phyloP scores from a whole-genome alignment of 805 yeast genomes.

The Saccharomycopsis amapae region DNA sequence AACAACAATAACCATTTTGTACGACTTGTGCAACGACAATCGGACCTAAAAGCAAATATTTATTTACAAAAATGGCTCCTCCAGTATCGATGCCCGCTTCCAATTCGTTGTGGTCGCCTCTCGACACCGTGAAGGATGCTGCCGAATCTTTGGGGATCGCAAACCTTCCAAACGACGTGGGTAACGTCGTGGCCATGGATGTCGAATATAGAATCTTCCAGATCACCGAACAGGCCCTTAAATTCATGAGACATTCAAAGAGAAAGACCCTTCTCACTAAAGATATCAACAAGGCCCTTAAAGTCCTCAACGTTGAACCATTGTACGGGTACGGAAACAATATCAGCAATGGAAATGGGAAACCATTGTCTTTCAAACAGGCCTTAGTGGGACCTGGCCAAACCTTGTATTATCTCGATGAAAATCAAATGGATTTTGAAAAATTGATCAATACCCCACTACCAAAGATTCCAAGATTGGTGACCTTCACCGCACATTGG shows the following conservation, averaged over 20 bases:
- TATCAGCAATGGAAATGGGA: conserved; percentile 34
- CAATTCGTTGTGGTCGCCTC: conserved; percentile 94
- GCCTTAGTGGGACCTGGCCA: conserved; percentile 90
- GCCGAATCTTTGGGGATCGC: conserved; percentile 84
- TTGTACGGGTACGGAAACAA: conserved; percentile 75
- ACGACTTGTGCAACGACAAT: too few relatives aligned
- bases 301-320: conserved; percentile 87
- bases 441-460: conserved; percentile 86
- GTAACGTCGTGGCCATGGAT: conserved; percentile 95
- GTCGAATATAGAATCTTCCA: conserved; percentile 97
- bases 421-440: conserved; percentile 89
- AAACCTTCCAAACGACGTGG: conserved; percentile 80
- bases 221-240: conserved; percentile 89
- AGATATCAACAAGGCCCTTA: conserved; percentile 76
- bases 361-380: conserved; percentile 73
- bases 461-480: conserved; percentile 89
- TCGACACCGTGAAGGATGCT: conserved; percentile 93
- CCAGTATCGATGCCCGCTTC: conserved; percentile 48
- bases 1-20: too few relatives aligned
- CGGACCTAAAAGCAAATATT: too few relatives aligned
- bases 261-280: conserved; percentile 71
- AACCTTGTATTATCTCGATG: conserved; percentile 86
- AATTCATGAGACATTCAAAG: conserved; percentile 92
- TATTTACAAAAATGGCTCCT: too few relatives aligned
- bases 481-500: conserved; percentile 95